phyloP scores from a whole-genome alignment of 1,284 basidiomycete genomes.

The Moniliophthora roreri region DNA sequence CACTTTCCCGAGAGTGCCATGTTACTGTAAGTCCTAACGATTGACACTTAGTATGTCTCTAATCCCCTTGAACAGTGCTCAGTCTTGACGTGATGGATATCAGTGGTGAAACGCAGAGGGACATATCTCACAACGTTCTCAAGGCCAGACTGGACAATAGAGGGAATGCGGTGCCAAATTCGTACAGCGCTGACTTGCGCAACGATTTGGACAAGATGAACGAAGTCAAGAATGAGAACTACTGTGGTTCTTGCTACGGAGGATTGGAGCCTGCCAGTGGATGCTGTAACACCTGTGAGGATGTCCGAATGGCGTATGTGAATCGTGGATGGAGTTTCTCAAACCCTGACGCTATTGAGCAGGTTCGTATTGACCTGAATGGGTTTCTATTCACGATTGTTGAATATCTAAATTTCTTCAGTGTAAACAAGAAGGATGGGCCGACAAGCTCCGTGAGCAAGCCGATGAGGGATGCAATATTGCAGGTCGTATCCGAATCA shows the following conservation, averaged over 20 bases:
- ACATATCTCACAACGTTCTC: constrained; percentile 86
- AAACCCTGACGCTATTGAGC: constrained; percentile 90
- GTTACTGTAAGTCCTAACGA: constrained; percentile 74
- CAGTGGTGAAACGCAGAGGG: constrained; percentile 91
- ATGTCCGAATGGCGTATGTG: constrained; percentile 89
- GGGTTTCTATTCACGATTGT: constrained; percentile 2
- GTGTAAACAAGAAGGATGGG: constrained; percentile 95
- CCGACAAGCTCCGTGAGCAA: constrained; percentile 91
- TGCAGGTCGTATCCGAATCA: constrained; percentile 88
- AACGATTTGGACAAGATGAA: constrained; percentile 86
- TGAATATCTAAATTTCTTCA: constrained; percentile 30
- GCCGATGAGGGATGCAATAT: constrained; percentile 94
- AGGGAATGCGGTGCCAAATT: constrained; percentile 61
- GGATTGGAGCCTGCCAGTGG: constrained; percentile 78
- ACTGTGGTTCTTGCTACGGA: constrained; percentile 98
- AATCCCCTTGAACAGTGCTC: constrained; percentile 57
- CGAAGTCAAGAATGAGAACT: constrained; percentile 58
- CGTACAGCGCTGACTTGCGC: constrained; percentile 64
- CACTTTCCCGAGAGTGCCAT: constrained; percentile 96
- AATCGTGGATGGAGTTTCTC: constrained; percentile 94
- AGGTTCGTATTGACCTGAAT: constrained; percentile 51
- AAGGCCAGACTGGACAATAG: constrained; percentile 76
- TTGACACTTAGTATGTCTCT: background rate
- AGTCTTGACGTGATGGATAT: constrained; percentile 99
- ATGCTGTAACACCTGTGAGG: constrained; percentile 97